Evolutionary conservation across 2,329 filamentous ascomycete genomes (phyloP), one percentile per base, ranked within the genome.

Genomic region (Sclerotinia sclerotiorum): DNA sequence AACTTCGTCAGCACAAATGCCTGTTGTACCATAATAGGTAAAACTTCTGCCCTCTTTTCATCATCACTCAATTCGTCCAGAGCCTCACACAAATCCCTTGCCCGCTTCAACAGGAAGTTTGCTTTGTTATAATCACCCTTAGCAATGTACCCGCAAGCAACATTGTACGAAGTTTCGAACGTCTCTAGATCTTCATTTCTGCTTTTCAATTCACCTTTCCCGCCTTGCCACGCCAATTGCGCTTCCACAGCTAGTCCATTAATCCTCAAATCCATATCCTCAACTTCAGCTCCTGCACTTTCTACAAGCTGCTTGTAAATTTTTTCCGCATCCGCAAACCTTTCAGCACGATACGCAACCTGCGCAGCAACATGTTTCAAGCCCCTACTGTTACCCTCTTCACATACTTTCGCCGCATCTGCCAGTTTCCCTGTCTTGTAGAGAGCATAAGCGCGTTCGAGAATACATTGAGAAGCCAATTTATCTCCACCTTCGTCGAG

Each of bases 131-230:
- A 81, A 73, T 91, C 88, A 10, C 88, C 89, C 58, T 87, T 83
- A 19, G 90, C 90, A 74, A 95, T 88, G 77, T 86, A 87, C 27
- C 84, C 84, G 77, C 91, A 94, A 11, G 91, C 92, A 32, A 87
- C 85, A 78, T 96, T 96, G 80, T 92, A 96, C 15, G 90, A 89
- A 35, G 90, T 89, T 80, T 95, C 92, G 73, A 95, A 95, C 2
- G 89, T 86, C 71, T 93, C 90, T 35, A 90, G 79, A 73, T 91
- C 87, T 70, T 88, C 87, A 72, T 74, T 73, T 58, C 70, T 75
- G 39, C 67, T 49, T 42, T 75, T 76, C 48, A 77, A 69, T 55
- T 72, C 72, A 49, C 76, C 71, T 1, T 75, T 75, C 55, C 74
- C 81, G 5, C 87, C 87, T 62, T 85, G 81, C 90, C 90, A 94